Evolutionary conservation across 2,329 filamentous ascomycete genomes (phyloP).

Genomic region (Calonectria fujianensis): DNA sequence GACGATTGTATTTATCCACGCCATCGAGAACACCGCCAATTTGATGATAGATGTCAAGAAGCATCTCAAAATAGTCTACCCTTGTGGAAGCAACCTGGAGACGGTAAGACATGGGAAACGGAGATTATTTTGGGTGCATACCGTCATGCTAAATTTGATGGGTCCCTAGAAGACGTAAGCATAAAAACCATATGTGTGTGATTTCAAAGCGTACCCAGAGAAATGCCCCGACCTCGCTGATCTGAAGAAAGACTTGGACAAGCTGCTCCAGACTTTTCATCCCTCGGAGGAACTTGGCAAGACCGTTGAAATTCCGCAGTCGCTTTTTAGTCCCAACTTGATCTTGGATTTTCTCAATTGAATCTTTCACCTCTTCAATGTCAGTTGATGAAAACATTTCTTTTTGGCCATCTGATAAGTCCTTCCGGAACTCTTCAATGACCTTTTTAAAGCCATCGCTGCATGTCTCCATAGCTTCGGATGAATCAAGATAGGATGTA

Average conservation of each 20-base stretch:
- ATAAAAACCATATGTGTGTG: not conserved
- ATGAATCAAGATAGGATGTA: not conserved
- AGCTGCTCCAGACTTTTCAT: slow-evolving; percentile 2
- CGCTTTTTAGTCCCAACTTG: not conserved
- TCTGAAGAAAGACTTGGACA: not conserved
- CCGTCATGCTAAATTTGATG: not conserved
- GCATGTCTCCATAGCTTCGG: not conserved
- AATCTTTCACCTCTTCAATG: slow-evolving; percentile 1
- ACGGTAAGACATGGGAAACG: not conserved
- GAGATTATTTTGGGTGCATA: not conserved
- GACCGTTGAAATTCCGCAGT: not conserved
- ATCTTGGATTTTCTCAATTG: not conserved
- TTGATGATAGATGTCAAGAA: not conserved
- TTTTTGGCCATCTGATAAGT: not conserved
- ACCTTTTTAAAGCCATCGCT: slow-evolving; percentile 1
- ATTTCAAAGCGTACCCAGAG: not conserved
- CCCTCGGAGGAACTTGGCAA: not conserved
- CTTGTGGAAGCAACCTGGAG: not conserved
- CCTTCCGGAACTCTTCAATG: slow-evolving; percentile 9
- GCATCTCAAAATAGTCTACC: not conserved
- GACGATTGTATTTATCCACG: not conserved
- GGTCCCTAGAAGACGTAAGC: not conserved
- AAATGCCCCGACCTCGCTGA: not conserved
- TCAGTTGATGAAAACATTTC: not conserved
- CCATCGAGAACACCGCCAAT: not conserved